Conservation (phyloP, 306 rosid genomes). For the Fagus crenata region DNA sequence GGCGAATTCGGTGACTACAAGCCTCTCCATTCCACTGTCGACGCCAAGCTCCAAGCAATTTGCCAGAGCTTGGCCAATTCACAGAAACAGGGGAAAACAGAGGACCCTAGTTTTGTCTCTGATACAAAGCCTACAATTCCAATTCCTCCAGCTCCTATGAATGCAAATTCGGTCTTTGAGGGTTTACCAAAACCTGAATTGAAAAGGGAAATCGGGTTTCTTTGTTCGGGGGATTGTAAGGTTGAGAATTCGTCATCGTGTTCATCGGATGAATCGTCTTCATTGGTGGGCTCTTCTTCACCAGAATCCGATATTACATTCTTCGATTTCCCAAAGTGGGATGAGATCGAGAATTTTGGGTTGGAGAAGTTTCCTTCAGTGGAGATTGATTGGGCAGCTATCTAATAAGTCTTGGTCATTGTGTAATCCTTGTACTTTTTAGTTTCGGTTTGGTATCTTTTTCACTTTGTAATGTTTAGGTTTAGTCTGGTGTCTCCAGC, state of each 20-base stretch:
- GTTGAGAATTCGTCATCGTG: conserved; percentile 40
- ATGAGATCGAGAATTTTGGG: conserved; percentile 46
- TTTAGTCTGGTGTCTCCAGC: conserved; percentile 33
- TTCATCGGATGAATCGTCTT: conserved; percentile 47
- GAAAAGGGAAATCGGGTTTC: conserved; percentile 22
- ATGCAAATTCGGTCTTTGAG: conserved; percentile 11
- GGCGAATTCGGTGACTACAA: conserved; percentile 58
- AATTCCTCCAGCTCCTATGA: conserved; percentile 25
- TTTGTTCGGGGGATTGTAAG: conserved; percentile 33
- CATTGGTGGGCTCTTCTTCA: conserved; percentile 48
- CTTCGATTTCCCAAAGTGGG: conserved; percentile 61
- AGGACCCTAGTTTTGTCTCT: conserved; percentile 31
- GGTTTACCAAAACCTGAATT: conserved; percentile 9
- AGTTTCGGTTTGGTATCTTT: neutral
- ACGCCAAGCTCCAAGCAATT: conserved; percentile 77
- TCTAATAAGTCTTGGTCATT: conserved; percentile 37
- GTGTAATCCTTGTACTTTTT: conserved; percentile 5
- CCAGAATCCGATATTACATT: conserved; percentile 63
- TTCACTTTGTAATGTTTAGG: conserved; percentile 17
- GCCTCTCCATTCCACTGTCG: conserved; percentile 77
- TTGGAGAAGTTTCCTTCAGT: conserved; percentile 81
- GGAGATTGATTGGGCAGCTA: conserved; percentile 90
- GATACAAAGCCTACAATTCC: conserved; percentile 40
- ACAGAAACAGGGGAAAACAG: conserved; percentile 45
- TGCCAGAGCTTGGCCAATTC: conserved; percentile 56